Evolutionary conservation across 441 rosid genomes (phyloP), one percentile per base, ranked within the genome.

Genomic region (Isatis lusitanica): DNA sequence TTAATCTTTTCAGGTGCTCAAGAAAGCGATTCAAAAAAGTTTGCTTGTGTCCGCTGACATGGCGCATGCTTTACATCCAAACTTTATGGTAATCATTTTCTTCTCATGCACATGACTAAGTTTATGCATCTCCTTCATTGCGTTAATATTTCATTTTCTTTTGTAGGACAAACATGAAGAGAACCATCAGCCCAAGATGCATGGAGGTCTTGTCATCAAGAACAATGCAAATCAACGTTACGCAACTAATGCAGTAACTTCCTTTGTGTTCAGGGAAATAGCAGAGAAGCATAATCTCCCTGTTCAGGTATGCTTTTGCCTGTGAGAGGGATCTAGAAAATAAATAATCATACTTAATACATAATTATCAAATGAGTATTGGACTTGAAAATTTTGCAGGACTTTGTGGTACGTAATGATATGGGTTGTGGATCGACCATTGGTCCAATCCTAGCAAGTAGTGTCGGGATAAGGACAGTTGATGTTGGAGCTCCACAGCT

Each of bases 1-100:
- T 28, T 74, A 71, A 15, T 9, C 52, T 53, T 74, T 65, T n/a
- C 90, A 93, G 99, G 77, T 89, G 79, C 85, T 88, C 77, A 83
- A 83, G 79, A 96, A 91, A 83, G 96, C 97, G 6, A 84, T 88
- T 60, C 98, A 91, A 74, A 90, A 63, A 85, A 96, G 98, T 80
- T 87, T 87, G 82, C 84, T 93, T 43, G 98, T 96, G 16, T 91
- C 98, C 17, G 97, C 99, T 62, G 98, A 96, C 81, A 93, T 93
- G 99, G 98, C 98, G 3, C 98, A 93, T 81, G 98, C 98, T 79
- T 79, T 93, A 24, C 99, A 96, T 82, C 98, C 99, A 39, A 96
- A 96, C 81, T 96, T 87, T 68, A 83, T 78, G 92, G 97, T 93
- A 76, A 63, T 30, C 44, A 30, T 59, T 28, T 47, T 10, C 48